Base-by-base conservation (phyloP, 2,329 filamentous ascomycete species). In the Fusarium anguioides region DNA sequence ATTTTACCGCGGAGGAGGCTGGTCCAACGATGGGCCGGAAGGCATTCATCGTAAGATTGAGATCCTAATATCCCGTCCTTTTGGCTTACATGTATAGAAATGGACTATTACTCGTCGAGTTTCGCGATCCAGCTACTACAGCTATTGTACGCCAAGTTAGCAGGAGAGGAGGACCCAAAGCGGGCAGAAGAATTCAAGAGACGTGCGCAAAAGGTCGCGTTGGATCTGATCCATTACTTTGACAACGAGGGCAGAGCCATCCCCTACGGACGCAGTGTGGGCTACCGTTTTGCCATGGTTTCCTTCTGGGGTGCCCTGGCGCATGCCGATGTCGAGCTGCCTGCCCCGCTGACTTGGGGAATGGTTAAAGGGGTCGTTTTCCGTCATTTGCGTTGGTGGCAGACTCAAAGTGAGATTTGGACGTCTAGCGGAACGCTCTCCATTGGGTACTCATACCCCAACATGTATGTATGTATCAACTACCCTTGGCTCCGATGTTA, bases 221-320 rank as follows among this genome's bases (percentile, higher is more conserved):
- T 90, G 4, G 91, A 94, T 67, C 87, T 94, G 64, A 84, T 89
- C 5, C 89, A 93, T 78, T 94, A 93, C 76, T 93, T 91, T 63
- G 91, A 93, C 71, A 83, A 87, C 10, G 84, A 91, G 75, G 91
- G 89, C 7, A 84, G 90, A 23, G 85, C 90, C 3, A 91, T 93
- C 49, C 91, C 92, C 0, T 95, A 93, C 68, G 92, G 92, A 5
- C 86, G 92, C 45, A 92, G 89, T 50, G 85, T 94, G 47, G 92
- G 90, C 8, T 95, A 95, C 75, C 87, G 91, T n/a, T 94, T 93
- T 76, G 91, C 91, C 46, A 94, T 94, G 88, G 89, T 90, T n/a
- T 91, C 88, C 1, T 94, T 94, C 79, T 94, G 91, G 91, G 89
- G 90, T 14, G 89, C 91, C 0, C 79, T 94, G 26, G 92, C 90